Conservation (phyloP, 345 rosid species). For the Sonneratia alba region DNA sequence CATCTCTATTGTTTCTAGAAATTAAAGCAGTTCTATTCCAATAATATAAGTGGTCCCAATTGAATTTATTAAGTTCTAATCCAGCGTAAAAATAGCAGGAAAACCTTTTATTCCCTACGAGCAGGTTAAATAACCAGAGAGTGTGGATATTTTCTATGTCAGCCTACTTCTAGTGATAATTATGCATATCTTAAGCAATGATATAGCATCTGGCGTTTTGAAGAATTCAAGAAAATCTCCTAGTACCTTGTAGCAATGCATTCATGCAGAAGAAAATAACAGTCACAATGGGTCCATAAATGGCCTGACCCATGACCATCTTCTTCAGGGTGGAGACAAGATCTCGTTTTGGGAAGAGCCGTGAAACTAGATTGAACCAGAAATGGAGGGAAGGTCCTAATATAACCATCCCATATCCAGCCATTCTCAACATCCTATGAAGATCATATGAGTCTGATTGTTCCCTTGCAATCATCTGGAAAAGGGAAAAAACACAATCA, state of each 20-base stretch:
- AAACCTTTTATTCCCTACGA: background rate
- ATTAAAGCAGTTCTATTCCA: too few species aligned
- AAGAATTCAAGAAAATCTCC: background rate
- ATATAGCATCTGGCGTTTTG: background rate
- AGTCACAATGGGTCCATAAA: slow-evolving; percentile 75
- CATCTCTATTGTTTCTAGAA: too few species aligned
- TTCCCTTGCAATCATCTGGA: slow-evolving; percentile 42
- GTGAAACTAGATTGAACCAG: slow-evolving; percentile 80
- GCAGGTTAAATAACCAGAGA: too few species aligned
- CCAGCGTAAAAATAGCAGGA: too few species aligned
- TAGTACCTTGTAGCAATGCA: slow-evolving; percentile 64
- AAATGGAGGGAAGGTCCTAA: slow-evolving; percentile 78
- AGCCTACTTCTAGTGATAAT: background rate
- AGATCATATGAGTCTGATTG: slow-evolving; percentile 56
- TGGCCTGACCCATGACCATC: slow-evolving; percentile 64
- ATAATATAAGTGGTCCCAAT: too few species aligned
- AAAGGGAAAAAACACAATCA: background rate
- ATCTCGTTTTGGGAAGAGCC: slow-evolving; percentile 64
- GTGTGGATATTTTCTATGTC: too few species aligned
- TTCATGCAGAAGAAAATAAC: slow-evolving; percentile 60
- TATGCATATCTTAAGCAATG: background rate
- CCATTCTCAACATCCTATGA: slow-evolving; percentile 74
- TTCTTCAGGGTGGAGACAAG: slow-evolving; percentile 69
- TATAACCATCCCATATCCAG: slow-evolving; percentile 64
- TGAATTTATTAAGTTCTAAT: too few species aligned